Conservation (phyloP, 164 flowering plant species). For the Liquidambar formosana region DNA sequence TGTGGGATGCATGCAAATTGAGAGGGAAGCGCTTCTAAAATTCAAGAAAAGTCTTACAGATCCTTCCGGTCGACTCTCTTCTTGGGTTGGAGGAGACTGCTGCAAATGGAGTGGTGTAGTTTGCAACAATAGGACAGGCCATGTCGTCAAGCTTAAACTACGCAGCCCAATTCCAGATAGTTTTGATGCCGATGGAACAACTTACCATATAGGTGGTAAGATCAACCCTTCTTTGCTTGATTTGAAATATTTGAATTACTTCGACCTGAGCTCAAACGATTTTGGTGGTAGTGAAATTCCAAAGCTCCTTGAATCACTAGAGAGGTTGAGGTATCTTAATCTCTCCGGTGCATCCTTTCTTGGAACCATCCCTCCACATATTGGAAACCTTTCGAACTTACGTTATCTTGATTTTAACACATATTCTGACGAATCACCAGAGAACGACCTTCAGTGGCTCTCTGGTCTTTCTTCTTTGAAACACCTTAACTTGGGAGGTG, state of each 20-base stretch:
- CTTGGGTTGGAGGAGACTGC: conserved; percentile 24
- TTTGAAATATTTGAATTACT: conserved; percentile 1
- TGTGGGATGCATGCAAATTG: no score
- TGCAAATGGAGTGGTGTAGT: conserved; percentile 20
- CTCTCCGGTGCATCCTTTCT: conserved; percentile 7
- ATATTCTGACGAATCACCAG: neutral
- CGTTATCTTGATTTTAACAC: conserved; percentile 3
- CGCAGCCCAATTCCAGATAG: neutral
- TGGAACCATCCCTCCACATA: neutral
- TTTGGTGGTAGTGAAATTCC: neutral
- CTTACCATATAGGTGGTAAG: conserved; percentile 10
- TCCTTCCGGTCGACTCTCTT: conserved; percentile 14
- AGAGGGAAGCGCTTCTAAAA: no score
- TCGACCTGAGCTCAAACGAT: conserved; percentile 2
- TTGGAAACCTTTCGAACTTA: conserved; percentile 6
- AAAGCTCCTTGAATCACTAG: conserved; percentile 6
- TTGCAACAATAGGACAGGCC: conserved; percentile 16
- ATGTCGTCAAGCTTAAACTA: conserved; percentile 21
- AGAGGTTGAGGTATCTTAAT: conserved; percentile 1
- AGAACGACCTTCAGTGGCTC: conserved; percentile 8
- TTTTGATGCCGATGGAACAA: neutral
- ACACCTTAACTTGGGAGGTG: conserved; percentile 5
- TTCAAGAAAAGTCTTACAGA: conserved; percentile 12
- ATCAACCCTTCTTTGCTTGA: conserved; percentile 8
- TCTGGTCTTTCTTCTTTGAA: conserved; percentile 11